These are phyloP conservation scores for Amanita fuliginea DNA, from an alignment of 768 basidiomycete species.

Conservation along the genomic window DNA sequence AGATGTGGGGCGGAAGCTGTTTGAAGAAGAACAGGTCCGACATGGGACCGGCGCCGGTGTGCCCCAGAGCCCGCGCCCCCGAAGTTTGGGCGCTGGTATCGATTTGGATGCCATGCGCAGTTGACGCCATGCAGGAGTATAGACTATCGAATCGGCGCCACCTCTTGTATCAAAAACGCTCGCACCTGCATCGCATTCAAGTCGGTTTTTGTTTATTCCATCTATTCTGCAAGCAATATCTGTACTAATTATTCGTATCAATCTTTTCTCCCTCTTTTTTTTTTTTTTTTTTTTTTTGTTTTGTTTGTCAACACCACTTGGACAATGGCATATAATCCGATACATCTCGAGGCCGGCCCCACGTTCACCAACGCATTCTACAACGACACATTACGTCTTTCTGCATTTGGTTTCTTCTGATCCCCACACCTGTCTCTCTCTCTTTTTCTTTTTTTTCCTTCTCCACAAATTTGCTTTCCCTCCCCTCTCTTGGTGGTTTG, in stretches of 20 bases:
- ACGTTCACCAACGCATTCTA: no score
- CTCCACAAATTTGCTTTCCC: no score
- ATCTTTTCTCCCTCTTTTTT: not conserved
- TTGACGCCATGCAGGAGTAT: slow-evolving; percentile 12
- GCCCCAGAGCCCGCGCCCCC: slow-evolving; percentile 15
- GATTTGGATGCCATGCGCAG: slow-evolving; percentile 27
- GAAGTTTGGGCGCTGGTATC: slow-evolving; percentile 29
- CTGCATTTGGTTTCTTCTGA: no score
- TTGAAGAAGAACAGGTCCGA: slow-evolving; percentile 59
- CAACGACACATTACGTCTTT: no score
- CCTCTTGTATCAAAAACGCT: not conserved
- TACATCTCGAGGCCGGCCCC: no score
- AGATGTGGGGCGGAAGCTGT: slow-evolving; percentile 56
- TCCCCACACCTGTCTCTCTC: no score
- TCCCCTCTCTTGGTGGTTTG: no score
- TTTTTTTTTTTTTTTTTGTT: not conserved
- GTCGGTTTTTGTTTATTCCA: slow-evolving; percentile 2
- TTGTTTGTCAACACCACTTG: no score
- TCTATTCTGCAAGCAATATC: slow-evolving; percentile 6
- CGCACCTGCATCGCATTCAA: slow-evolving; percentile 1
- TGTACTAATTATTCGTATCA: slow-evolving; percentile 1
- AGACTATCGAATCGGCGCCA: not conserved
- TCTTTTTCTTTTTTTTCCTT: no score
- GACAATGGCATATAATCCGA: no score
- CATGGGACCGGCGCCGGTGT: slow-evolving; percentile 16